Evolutionary conservation across 2,329 filamentous ascomycete species (phyloP).

Genomic region (Trichoderma aggressivum): DNA sequence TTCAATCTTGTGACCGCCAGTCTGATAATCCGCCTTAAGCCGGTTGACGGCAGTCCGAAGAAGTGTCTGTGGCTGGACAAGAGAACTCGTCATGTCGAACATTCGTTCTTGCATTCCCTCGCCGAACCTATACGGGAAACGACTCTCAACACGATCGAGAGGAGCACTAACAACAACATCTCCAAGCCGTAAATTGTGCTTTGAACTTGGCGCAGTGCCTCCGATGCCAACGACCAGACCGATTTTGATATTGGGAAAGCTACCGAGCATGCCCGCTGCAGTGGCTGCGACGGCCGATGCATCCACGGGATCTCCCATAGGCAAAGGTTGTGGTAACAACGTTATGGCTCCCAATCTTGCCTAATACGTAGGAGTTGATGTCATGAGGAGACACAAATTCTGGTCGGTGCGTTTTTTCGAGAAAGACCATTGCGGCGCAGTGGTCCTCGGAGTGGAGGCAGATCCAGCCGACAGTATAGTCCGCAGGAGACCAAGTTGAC

Average conservation of each 20-base stretch:
- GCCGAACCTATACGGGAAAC: constrained; percentile 28
- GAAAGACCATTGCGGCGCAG: constrained; percentile 31
- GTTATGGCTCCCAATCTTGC: constrained; percentile 22
- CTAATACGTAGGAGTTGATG: constrained; percentile 21
- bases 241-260: constrained; percentile 26
- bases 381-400: constrained; percentile 26
- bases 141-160: too few relatives aligned
- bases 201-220: constrained; percentile 34
- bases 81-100: constrained; percentile 18
- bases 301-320: constrained; percentile 23
- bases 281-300: constrained; percentile 24
- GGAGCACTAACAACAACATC: constrained; percentile 25
- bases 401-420: constrained; percentile 22
- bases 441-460: constrained; percentile 35
- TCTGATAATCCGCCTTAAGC: constrained; percentile 11
- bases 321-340: constrained; percentile 22
- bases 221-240: constrained; percentile 23
- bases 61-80: constrained; percentile 21
- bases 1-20: constrained; percentile 20
- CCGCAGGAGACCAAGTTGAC: background rate
- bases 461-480: constrained; percentile 44
- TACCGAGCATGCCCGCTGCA: constrained; percentile 22
- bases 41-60: constrained; percentile 18
- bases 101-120: constrained; percentile 23
- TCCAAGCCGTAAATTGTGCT: constrained; percentile 35